Base-by-base conservation (phyloP, 257 asterid species). In the Nyctanthes arbortristis region DNA sequence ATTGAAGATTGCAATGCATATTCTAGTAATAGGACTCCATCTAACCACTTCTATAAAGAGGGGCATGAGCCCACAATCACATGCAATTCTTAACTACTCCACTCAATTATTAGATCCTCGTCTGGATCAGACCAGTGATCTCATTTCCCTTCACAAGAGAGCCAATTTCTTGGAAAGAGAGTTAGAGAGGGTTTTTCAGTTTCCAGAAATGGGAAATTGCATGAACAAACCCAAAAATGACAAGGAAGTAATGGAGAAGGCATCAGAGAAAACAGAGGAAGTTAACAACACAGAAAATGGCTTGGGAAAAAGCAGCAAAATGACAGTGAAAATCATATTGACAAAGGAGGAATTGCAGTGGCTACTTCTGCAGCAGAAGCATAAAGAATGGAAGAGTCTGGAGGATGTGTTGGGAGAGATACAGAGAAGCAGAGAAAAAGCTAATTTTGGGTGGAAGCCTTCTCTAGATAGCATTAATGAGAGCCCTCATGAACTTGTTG, bases 301-400 rank as follows among this genome's bases (percentile, higher is more conserved):
- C 27, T 18, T 47, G 20, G 57, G 20, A 22, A 49, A 49, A 49
- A 20, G 58, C 13, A 52, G 59, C 10, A 52, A 52, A 52, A 52
- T 52, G 59, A 52, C 30, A 9, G 59, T 52, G n/a, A 52, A 52
- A 52, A 52, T 52, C n/a, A 24, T 52, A 7, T 52, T 52, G 30
- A 52, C 59, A 11, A 52, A 52, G 29, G 59, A 52, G 59, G 59
- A 52, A 52, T 52, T 52, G 59, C 59, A 52, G 59, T 52, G 59
- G 59, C 59, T 52, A 20, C 59, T 52, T 9, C 28, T 8, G 5
- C 59, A 24, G 59, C 59, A 52, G 14, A 24, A 52, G 30, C 13
- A 52, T 9, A 52, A 52, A 52, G 59, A 22, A 52, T 24, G 30
- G 59, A 52, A 52, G 59, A 52, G 30, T 22, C 10, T 52, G 30